Evolutionary conservation across 495 filamentous ascomycete species (phyloP), one percentile per base, ranked within the genome.

Genomic region (Hyaloscypha bicolor): DNA sequence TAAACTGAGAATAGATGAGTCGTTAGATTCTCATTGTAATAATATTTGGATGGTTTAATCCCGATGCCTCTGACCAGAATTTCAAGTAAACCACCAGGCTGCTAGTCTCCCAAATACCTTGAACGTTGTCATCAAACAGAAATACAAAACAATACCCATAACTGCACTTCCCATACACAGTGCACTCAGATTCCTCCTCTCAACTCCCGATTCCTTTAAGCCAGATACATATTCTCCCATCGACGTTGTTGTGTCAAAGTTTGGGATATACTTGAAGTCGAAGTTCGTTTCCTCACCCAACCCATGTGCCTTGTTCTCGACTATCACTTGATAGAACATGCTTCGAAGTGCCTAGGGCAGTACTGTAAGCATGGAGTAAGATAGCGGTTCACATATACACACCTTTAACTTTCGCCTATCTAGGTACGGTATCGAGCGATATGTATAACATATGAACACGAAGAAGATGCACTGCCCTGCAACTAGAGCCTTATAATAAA

Each of bases 381-480:
- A 14, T 48, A 52, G 21, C 0, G 9, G n/a, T 62, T 21, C 2
- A 42, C 2, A 39, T 52, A 16, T 31, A 67, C 74, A 74, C 68
- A 84, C 80, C 39, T 75, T 77, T 51, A 91, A 88, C 67, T 86
- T 85, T 22, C 74, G 71, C 22, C 78, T 75, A 73, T 93, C 92
- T 33, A 91, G 77, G 37, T 76, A 81, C 4, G 81, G 77, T 48
- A 93, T 77, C 4, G 76, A 72, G 0, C 90, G 81, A 56, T 87
- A 79, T 0, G 79, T 68, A 69, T 88, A 91, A 56, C 82, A 79
- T 37, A 84, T 53, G 2, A 68, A 58, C 75, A 83, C 83, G 62
- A 91, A 88, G 71, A 92, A 85, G 32, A 89, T 74, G 69, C 87
- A 91, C 71, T 93, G 91, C 29, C 88, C 87, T 30, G 85, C 81